Base-by-base conservation (phyloP, 148 eudicot genomes). In the Hydrangea macrophylla region DNA sequence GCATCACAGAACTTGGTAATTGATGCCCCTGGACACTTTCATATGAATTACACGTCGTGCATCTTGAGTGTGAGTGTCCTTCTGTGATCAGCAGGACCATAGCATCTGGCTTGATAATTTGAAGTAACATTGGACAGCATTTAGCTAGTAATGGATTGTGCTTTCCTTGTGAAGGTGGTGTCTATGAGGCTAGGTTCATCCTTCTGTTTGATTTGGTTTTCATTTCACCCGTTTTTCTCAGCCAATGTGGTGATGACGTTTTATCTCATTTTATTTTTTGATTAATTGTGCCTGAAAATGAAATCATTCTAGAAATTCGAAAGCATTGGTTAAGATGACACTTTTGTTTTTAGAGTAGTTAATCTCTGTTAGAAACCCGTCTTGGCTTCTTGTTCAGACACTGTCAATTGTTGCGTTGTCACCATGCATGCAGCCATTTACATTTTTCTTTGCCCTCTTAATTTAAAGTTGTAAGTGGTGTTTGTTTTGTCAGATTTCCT, bases 331-430 rank as follows among this genome's bases (percentile, higher is more conserved):
- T 48, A 1, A 48, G 22, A 48, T 48, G 23, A 0, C n/a, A 42
- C n/a, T 48, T 3, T 7, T 48, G 22, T 20, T 48, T 48, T 22
- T 22, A 15, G 4, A 37, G 22, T 20, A 61, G 26, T 35, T 20
- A 61, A 37, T 20, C 48, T 61, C 45, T 48, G 37, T 61, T 61
- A 37, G 65, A 61, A 32, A 61, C 48, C 28, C 64, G n/a, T 61
- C 36, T 48, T 61, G 64, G 22, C 64, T 61, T 61, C 23, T 10
- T 31, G 44, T 60, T 60, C 42, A 31, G 7, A 33, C 39, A 60
- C 44, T n/a, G n/a, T n/a, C n/a, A 60, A 12, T 42, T 10, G 50
- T n/a, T n/a, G 50, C 50, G 15, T 42, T 42, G 17, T 42, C 15
- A 3, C 50, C 50, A 42, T 2, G 50, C 4, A 12, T 42, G 50